A percentile compares a stretch with the other conserved stretches of the same genome.
phyloP scores from a whole-genome alignment of 2,329 filamentous ascomycete genomes.

The Phialocephala sp. region DNA sequence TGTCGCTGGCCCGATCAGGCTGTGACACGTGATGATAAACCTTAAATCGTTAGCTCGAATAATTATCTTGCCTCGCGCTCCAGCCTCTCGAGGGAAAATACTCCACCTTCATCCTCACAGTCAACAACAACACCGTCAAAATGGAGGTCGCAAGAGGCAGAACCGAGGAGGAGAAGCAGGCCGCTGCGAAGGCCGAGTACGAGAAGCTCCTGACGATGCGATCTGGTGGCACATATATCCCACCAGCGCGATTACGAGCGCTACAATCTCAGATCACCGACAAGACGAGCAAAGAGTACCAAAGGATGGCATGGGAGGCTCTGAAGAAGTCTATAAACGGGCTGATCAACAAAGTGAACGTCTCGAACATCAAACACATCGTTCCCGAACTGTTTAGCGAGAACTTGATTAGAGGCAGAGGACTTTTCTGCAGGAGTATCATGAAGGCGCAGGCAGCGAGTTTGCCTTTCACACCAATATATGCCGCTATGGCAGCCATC shows the following conservation, averaged over 20 bases:
- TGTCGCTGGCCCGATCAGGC: neutral
- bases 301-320: slow-evolving; percentile 98
- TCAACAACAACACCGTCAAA: slow-evolving; percentile 13
- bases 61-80: slow-evolving; percentile 15
- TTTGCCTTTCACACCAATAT: slow-evolving; percentile 94
- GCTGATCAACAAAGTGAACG: slow-evolving; percentile 98
- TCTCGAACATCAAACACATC: slow-evolving; percentile 96
- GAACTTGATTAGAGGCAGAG: slow-evolving; percentile 89
- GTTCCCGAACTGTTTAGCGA: slow-evolving; percentile 95
- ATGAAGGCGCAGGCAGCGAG: slow-evolving; percentile 98
- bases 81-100: slow-evolving; percentile 10
- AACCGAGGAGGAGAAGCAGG: slow-evolving; percentile 84
- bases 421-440: slow-evolving; percentile 92
- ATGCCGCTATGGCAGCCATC: slow-evolving; percentile 93
- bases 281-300: slow-evolving; percentile 94
- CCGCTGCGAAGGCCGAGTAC: slow-evolving; percentile 88
- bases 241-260: slow-evolving; percentile 85
- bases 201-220: slow-evolving; percentile 90
- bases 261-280: slow-evolving; percentile 97
- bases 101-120: slow-evolving; percentile 6
- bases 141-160: slow-evolving; percentile 42
- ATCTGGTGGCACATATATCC: slow-evolving; percentile 95
- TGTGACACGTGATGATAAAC: slow-evolving; percentile 14
- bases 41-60: slow-evolving; percentile 24
- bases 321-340: slow-evolving; percentile 99